Evolutionary conservation across 2,329 filamentous ascomycete genomes (phyloP).

Genomic region (Botrytis galanthina): DNA sequence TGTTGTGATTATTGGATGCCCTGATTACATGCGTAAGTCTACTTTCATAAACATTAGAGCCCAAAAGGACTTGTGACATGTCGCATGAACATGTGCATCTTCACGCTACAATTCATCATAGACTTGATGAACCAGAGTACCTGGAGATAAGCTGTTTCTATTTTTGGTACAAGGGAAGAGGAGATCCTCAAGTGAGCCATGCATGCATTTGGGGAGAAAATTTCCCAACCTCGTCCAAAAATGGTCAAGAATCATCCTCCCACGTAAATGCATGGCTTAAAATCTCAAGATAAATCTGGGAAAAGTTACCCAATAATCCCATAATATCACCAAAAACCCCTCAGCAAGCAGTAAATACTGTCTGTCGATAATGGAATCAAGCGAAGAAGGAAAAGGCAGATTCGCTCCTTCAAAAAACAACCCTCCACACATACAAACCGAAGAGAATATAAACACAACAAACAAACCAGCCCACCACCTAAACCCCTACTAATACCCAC

Average conservation of each 20-base stretch:
- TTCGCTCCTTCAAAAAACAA: not conserved
- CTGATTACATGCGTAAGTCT: constrained; percentile 71
- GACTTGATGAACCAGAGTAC: not conserved
- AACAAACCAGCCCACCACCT: not conserved
- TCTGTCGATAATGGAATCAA: not conserved
- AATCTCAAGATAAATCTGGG: not conserved
- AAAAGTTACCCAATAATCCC: not conserved
- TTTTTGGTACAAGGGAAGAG: not conserved
- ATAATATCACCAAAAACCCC: not conserved
- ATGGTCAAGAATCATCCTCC: no score
- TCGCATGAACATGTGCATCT: not conserved
- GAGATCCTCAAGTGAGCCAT: not conserved
- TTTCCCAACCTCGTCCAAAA: no score
- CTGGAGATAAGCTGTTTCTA: not conserved
- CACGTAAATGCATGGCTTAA: not conserved
- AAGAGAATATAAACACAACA: not conserved
- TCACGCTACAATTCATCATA: not conserved
- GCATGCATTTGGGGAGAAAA: not conserved
- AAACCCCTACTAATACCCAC: constrained; percentile 18
- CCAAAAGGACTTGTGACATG: no score
- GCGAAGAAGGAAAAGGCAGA: not conserved
- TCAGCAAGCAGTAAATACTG: not conserved
- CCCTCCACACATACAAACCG: not conserved
- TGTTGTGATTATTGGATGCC: constrained; percentile 81
- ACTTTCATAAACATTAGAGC: no score